Evolutionary conservation across 176 grass and related monocot species (phyloP).

Genomic region (Elaeis guineensis): DNA sequence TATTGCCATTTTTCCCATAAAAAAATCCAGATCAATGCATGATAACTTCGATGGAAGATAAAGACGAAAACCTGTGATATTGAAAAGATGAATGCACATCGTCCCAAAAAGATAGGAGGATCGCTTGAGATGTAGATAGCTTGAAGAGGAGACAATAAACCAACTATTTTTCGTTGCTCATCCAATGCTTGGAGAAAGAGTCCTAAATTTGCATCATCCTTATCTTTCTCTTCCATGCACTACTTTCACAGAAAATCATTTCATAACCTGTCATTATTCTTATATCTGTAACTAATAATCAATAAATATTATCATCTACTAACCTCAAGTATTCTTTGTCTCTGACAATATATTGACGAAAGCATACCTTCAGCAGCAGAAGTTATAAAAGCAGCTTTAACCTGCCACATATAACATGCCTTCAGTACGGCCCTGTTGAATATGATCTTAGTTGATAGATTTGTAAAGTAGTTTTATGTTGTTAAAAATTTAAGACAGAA

Average conservation of each 20-base stretch:
- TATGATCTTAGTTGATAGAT: no score
- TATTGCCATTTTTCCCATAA: no score
- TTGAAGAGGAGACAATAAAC: constrained; percentile 54
- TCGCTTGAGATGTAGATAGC: constrained; percentile 44
- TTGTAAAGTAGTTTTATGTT: no score
- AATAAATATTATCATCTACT: constrained; percentile 13
- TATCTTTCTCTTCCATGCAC: constrained; percentile 1
- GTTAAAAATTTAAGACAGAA: no score
- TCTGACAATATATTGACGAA: constrained; percentile 29
- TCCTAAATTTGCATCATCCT: constrained; percentile 19
- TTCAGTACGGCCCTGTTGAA: no score
- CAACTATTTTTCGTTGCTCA: constrained; percentile 37
- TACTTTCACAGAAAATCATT: background rate
- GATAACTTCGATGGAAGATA: no score
- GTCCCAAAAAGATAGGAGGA: constrained; percentile 43
- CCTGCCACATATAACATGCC: constrained; percentile 26
- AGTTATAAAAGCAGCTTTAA: constrained; percentile 33
- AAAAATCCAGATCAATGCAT: no score
- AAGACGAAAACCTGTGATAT: constrained; percentile 57
- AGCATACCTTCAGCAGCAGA: constrained; percentile 41
- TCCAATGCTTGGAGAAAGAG: constrained; percentile 31
- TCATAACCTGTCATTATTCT: no score
- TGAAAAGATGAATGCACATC: constrained; percentile 49
- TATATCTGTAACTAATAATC: background rate
- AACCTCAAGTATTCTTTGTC: constrained; percentile 34